Conservation (phyloP, 768 basidiomycete genomes). For the Tricholoma bakamatsutake region DNA sequence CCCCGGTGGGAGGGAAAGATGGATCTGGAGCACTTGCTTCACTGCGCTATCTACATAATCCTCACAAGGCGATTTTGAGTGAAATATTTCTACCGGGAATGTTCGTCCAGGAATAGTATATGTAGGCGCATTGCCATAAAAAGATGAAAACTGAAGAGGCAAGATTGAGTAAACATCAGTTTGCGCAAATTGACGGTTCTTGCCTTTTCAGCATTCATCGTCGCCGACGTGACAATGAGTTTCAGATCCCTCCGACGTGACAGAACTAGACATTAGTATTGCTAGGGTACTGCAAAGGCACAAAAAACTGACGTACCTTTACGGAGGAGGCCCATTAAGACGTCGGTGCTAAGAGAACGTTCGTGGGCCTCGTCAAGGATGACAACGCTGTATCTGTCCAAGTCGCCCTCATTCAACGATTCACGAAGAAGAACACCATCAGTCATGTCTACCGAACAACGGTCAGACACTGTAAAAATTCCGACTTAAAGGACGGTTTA, state of each 20-base stretch:
- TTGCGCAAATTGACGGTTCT: conserved; percentile 6
- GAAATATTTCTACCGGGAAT: conserved; percentile 96
- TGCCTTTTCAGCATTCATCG: conserved; percentile 99
- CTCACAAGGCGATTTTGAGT: conserved; percentile 96
- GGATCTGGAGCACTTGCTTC: conserved; percentile 96
- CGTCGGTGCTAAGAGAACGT: conserved; percentile 94
- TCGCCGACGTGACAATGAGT: conserved; percentile 96
- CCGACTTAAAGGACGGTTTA: conserved; percentile 28
- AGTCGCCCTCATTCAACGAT: conserved; percentile 96
- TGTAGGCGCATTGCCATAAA: conserved; percentile 92
- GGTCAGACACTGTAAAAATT: background rate
- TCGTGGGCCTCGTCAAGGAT: conserved; percentile 99
- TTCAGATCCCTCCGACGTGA: conserved; percentile 90
- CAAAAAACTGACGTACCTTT: conserved; percentile 62
- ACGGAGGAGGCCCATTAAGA: conserved; percentile 90
- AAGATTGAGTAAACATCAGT: background rate
- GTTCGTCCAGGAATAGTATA: conserved; percentile 92
- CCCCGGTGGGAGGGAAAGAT: conserved; percentile 86
- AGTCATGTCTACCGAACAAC: conserved; percentile 74
- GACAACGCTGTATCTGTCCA: conserved; percentile 94
- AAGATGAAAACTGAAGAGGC: conserved; percentile 73
- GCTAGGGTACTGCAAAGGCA: background rate
- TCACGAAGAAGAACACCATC: conserved; percentile 98
- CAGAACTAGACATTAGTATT: conserved; percentile 45
- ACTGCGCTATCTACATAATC: conserved; percentile 98